Percentiles rank a stretch among this genome's conserved stretches.
These are phyloP conservation scores for Eutrema yunnanense DNA, from an alignment of 345 rosid genomes.

Conservation along the genomic window DNA sequence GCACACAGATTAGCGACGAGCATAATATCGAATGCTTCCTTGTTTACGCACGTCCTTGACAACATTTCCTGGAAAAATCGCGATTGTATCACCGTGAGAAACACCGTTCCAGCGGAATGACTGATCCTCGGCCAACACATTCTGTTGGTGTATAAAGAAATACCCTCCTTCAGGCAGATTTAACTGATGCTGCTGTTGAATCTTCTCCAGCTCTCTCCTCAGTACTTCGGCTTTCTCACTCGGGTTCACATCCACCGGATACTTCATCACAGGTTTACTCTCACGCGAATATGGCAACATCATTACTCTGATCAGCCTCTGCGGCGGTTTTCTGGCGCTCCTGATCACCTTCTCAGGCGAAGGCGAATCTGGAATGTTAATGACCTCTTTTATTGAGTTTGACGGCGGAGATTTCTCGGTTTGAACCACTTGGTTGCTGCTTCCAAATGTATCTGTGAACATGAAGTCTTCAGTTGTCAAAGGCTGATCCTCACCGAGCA, in stretches of 20 bases:
- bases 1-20: too few species aligned
- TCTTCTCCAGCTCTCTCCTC: constrained; percentile 51
- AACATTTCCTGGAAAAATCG: constrained; percentile 48
- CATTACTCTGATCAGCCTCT: not conserved
- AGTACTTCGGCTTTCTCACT: constrained; percentile 52
- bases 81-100: constrained; percentile 55
- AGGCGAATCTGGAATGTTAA: not conserved
- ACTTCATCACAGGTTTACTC: constrained; percentile 24
- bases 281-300: constrained; percentile 35
- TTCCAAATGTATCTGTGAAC: not conserved
- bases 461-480: constrained; percentile 10
- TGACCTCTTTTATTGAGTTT: not conserved
- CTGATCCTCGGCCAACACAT: constrained; percentile 33
- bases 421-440: not conserved
- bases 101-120: constrained; percentile 67
- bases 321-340: not conserved
- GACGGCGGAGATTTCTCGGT: too few species aligned
- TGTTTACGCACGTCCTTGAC: not conserved
- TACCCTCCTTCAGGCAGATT: constrained; percentile 58
- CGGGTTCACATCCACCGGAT: constrained; percentile 47
- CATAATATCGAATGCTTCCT: too few species aligned
- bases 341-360: not conserved
- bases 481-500: not conserved
- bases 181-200: constrained; percentile 38
- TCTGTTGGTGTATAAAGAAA: constrained; percentile 48